A percentile compares a stretch with the other conserved stretches of the same genome.
Conservation (phyloP, 768 basidiomycete genomes). For the Trametes gibbosa region DNA sequence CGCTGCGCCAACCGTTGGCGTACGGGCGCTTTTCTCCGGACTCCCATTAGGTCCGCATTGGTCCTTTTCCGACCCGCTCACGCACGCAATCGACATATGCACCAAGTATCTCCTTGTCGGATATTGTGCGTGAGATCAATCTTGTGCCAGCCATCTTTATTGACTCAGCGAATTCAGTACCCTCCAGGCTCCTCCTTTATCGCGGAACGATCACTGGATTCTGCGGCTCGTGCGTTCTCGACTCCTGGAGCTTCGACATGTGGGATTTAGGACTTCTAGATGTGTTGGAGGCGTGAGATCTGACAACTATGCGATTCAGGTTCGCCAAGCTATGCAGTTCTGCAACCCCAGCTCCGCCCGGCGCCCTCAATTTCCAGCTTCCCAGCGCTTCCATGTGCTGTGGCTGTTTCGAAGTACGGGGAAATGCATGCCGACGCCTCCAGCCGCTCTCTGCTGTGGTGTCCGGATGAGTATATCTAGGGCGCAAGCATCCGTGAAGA, state of each 20-base stretch:
- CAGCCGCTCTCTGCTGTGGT: neutral
- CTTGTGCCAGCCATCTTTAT: too few relatives aligned
- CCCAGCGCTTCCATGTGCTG: neutral
- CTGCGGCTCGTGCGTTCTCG: neutral
- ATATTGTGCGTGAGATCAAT: neutral
- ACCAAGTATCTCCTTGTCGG: neutral
- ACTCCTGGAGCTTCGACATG: conserved; percentile 5
- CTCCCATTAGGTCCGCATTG: neutral
- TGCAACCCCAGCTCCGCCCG: conserved; percentile 3
- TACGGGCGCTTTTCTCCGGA: neutral
- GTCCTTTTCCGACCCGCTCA: neutral
- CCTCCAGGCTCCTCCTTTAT: neutral
- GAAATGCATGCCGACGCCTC: neutral
- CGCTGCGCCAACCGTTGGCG: neutral
- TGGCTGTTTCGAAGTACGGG: neutral
- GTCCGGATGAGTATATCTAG: conserved; percentile 5
- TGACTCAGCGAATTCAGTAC: too few relatives aligned
- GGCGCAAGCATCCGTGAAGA: neutral
- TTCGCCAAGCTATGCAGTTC: conserved; percentile 10
- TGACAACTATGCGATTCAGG: conserved; percentile 6
- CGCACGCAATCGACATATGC: neutral
- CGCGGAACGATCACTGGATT: neutral
- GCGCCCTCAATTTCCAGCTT: neutral
- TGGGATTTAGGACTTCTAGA: conserved; percentile 7
- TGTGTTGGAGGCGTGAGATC: neutral